Percentiles rank a stretch among this genome's conserved stretches.
These are phyloP conservation scores for Micractinium sp. DNA, from an alignment of 139 green algal genomes.

Conservation along the genomic window DNA sequence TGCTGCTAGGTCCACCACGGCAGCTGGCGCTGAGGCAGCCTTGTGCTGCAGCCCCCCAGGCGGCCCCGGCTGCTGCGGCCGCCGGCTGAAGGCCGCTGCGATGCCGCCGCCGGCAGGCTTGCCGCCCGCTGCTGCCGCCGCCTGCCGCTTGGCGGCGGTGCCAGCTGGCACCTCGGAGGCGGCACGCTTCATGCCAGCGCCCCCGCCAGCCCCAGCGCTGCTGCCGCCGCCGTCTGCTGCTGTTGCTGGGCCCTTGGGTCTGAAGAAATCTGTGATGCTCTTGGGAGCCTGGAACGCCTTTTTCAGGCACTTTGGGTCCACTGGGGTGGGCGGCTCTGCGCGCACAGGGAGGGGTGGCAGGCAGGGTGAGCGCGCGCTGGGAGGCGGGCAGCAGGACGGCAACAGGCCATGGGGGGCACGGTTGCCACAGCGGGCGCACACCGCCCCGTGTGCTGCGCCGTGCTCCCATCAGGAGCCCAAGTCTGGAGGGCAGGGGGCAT, in stretches of 20 bases:
- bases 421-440: background rate
- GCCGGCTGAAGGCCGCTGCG: background rate
- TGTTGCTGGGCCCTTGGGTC: slow-evolving; percentile 7
- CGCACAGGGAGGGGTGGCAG: background rate
- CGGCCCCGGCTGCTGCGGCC: background rate
- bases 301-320: slow-evolving; percentile 48
- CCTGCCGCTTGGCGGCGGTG: background rate
- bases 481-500: background rate
- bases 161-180: background rate
- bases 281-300: slow-evolving; percentile 59
- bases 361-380: background rate
- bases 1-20: slow-evolving; percentile 13
- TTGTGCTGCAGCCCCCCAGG: background rate
- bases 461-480: background rate
- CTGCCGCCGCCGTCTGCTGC: background rate
- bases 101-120: slow-evolving; percentile 3
- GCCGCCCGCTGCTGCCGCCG: background rate
- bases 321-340: slow-evolving; percentile 55
- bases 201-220: background rate
- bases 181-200: background rate
- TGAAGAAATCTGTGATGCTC: slow-evolving; percentile 68
- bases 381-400: background rate
- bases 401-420: background rate
- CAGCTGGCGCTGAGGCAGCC: background rate
- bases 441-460: background rate